These are phyloP conservation scores for Iris pallida DNA, from an alignment of 116 monocot genomes.

Conservation along the genomic window DNA sequence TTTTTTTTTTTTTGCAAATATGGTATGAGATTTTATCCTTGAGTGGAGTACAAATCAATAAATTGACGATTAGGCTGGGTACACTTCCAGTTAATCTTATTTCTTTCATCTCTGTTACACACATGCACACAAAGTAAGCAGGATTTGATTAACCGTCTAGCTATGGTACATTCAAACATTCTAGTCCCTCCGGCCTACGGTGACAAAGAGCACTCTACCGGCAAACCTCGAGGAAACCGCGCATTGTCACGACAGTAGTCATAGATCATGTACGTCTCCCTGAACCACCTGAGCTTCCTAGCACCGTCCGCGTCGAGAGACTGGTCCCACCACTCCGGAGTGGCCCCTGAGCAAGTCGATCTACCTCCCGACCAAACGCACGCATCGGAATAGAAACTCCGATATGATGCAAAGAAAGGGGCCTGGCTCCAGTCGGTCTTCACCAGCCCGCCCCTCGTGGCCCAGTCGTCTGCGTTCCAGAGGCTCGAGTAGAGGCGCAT, in stretches of 20 bases:
- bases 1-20: too few relatives aligned
- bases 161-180: not conserved
- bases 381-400: slow-evolving; percentile 59
- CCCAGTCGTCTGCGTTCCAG: slow-evolving; percentile 84
- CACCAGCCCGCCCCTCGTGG: slow-evolving; percentile 69
- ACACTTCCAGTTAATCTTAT: too few relatives aligned
- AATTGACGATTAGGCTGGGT: too few relatives aligned
- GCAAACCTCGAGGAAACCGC: slow-evolving; percentile 15
- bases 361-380: slow-evolving; percentile 48
- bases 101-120: too few relatives aligned
- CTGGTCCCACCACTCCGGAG: slow-evolving; percentile 62
- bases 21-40: too few relatives aligned
- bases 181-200: not conserved
- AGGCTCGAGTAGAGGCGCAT: slow-evolving; percentile 83
- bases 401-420: slow-evolving; percentile 63
- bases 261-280: slow-evolving; percentile 29
- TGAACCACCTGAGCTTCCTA: slow-evolving; percentile 22
- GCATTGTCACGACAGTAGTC: slow-evolving; percentile 36
- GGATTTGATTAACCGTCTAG: too few relatives aligned
- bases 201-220: slow-evolving; percentile 21
- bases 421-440: slow-evolving; percentile 70
- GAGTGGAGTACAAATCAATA: too few relatives aligned
- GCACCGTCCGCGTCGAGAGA: not conserved
- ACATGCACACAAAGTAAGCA: too few relatives aligned
- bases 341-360: slow-evolving; percentile 38